Evolutionary conservation across 352 stramenopile genomes (phyloP), one percentile per base, ranked within the genome.

Genomic region (Phytopythium sindhum): DNA sequence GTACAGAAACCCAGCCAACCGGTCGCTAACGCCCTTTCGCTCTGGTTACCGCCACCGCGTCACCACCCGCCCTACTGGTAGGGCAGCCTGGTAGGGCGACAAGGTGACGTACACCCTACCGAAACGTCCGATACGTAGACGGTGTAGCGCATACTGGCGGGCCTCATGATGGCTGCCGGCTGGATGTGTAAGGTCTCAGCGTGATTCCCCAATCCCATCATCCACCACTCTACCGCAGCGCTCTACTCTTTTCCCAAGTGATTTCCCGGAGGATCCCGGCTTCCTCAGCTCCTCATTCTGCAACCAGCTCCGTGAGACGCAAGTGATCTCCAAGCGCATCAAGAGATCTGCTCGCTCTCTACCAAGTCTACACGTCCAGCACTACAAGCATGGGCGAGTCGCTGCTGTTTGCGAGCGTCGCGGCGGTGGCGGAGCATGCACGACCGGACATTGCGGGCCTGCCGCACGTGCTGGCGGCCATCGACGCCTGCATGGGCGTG

Each of bases 401-500:
- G 35, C 55, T 9, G 55, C 35, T 60, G 23, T 51, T 60, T 24
- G 39, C 55, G 15, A 60, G 55, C 37, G 55, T 60, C 35, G 23
- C 23, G 55, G 37, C 41, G 21, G 55, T 60, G 11, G 35, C 35
- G 26, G n/a, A 48, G n/a, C 55, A 60, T 24, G 35, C 55, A 23
- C 35, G 41, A 24, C 55, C 55, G 26, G 39, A 51, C 55, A 48
- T 60, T 17, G 55, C 55, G 35, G 55, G 55, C 4, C 55, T 60
- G 21, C 21, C 39, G 35, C 55, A 60, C 17, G 35, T 37, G 12
- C 39, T 48, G n/a, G 17, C 24, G 35, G 26, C 37, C 11, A 51
- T 60, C 35, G 55, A 60, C 37, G 39, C 11, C 19, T 60, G n/a
- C 39, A n/a, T 60, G 35, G 37, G 39, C 39, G 55, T 60, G 35